These are phyloP conservation scores for Naganishia cerealis DNA, from an alignment of 1,284 basidiomycete species.

Conservation along the genomic window DNA sequence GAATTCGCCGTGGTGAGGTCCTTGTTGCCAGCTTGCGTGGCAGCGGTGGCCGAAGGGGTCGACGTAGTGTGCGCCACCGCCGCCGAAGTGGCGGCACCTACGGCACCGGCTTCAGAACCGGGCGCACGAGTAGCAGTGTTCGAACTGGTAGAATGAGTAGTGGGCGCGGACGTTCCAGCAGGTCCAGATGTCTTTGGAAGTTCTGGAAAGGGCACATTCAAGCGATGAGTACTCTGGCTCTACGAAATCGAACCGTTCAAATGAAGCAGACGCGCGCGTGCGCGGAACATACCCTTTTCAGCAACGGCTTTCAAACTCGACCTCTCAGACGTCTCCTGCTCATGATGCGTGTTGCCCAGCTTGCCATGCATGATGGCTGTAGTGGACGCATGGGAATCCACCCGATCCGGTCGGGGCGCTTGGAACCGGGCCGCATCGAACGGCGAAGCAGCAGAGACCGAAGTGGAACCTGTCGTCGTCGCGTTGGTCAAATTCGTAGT, in stretches of 20 bases:
- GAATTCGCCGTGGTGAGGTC: slow-evolving; percentile 30
- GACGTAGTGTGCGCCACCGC: not conserved
- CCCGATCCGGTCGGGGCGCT: slow-evolving; percentile 40
- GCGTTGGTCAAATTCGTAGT: not conserved
- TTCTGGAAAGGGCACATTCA: slow-evolving; percentile 1
- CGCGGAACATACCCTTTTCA: slow-evolving; percentile 25
- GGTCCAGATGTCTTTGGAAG: slow-evolving; percentile 10
- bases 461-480: not conserved
- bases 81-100: slow-evolving; percentile 1
- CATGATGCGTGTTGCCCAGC: slow-evolving; percentile 40
- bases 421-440: slow-evolving; percentile 21
- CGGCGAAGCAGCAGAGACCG: slow-evolving; percentile 5
- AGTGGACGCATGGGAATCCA: slow-evolving; percentile 42
- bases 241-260: not conserved
- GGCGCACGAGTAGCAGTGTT: slow-evolving; percentile 19
- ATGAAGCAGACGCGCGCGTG: no score
- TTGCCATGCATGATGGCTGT: slow-evolving; percentile 50
- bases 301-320: slow-evolving; percentile 6
- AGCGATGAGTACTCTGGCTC: not conserved
- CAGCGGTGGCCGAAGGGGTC: slow-evolving; percentile 1
- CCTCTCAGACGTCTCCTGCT: slow-evolving; percentile 14
- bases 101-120: slow-evolving; percentile 19
- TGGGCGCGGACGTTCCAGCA: slow-evolving; percentile 1
- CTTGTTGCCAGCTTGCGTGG: not conserved
- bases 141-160: not conserved